Evolutionary conservation across 2,329 filamentous ascomycete species (phyloP).

Genomic region (Dactylellina leptospora): DNA sequence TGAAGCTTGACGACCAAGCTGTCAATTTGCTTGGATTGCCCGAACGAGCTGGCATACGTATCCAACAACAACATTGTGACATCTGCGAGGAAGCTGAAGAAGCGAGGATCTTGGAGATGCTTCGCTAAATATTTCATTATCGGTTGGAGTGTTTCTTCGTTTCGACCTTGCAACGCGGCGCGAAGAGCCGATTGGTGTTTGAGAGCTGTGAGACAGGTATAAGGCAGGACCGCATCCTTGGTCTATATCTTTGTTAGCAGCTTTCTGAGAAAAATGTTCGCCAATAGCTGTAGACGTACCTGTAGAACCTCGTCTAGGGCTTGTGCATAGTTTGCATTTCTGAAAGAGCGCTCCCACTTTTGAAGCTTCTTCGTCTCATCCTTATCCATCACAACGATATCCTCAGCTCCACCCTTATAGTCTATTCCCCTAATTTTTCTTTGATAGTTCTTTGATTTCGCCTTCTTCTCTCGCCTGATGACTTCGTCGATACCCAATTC

Average conservation of each 20-base stretch:
- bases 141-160: constrained; percentile 82
- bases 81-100: constrained; percentile 82
- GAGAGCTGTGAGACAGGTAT: constrained; percentile 83
- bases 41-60: constrained; percentile 82
- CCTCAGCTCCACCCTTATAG: constrained; percentile 81
- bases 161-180: constrained; percentile 79
- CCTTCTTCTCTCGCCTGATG: constrained; percentile 67
- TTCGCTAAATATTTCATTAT: constrained; percentile 83
- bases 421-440: constrained; percentile 75
- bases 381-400: constrained; percentile 86
- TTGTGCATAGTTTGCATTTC: constrained; percentile 77
- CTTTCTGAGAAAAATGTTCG: neutral
- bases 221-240: constrained; percentile 60
- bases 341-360: constrained; percentile 81
- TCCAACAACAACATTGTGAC: constrained; percentile 79
- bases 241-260: constrained; percentile 37
- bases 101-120: constrained; percentile 82
- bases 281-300: constrained; percentile 7
- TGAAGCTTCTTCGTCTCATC: constrained; percentile 72
- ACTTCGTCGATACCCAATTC: constrained; percentile 51
- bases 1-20: constrained; percentile 74
- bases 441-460: constrained; percentile 60
- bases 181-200: constrained; percentile 87
- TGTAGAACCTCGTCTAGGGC: constrained; percentile 81
- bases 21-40: constrained; percentile 76